phyloP scores from a whole-genome alignment of 805 yeast species.

The Lipomyces kockii region DNA sequence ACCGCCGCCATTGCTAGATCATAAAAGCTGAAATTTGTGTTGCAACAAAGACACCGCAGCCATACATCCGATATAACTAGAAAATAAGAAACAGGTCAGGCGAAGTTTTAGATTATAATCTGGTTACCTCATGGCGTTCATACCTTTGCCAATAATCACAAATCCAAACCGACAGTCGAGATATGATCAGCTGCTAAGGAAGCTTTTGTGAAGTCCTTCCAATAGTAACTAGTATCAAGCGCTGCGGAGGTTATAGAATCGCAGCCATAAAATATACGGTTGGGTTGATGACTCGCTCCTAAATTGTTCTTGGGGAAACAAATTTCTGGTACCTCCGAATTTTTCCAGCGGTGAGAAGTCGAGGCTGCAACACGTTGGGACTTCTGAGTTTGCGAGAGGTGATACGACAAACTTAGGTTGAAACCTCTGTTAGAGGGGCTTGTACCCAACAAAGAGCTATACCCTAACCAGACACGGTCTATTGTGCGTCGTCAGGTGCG shows the following conservation, averaged over 20 bases:
- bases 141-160: neutral
- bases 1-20: constrained; percentile 38
- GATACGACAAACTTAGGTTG: neutral
- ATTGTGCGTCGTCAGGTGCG: too few species aligned
- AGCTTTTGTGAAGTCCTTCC: too few species aligned
- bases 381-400: neutral
- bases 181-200: too few species aligned
- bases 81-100: too few species aligned
- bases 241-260: too few species aligned
- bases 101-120: neutral
- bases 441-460: neutral
- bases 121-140: too few species aligned
- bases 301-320: neutral
- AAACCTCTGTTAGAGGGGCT: neutral
- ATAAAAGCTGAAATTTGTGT: neutral
- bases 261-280: neutral
- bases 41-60: neutral
- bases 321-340: neutral
- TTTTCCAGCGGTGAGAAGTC: neutral
- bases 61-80: neutral
- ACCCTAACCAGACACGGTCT: neutral
- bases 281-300: neutral
- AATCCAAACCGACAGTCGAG: too few species aligned
- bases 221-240: too few species aligned
- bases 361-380: neutral